phyloP scores from a whole-genome alignment of 2,329 filamentous ascomycete species.

The Fonsecaea pugnacius region DNA sequence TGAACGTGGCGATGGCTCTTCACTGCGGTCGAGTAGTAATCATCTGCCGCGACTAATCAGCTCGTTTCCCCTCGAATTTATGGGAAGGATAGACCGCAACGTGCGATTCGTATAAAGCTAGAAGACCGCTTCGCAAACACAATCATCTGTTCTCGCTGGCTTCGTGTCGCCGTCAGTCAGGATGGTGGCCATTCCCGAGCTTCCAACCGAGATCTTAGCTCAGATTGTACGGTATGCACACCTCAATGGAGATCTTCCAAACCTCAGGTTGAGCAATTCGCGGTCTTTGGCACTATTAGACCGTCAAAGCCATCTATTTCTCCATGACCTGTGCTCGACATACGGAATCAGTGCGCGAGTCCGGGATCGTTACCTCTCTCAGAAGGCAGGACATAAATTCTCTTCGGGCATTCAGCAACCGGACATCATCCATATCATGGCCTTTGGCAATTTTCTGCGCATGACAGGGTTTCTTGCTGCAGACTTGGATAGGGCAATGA shows the following conservation, averaged over 20 bases:
- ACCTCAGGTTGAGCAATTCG: conserved; percentile 13
- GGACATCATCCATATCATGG: conserved; percentile 14
- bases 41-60: conserved; percentile 2
- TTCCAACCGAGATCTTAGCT: conserved; percentile 23
- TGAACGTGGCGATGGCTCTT: not conserved
- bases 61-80: not conserved
- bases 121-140: not conserved
- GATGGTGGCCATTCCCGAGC: conserved; percentile 14
- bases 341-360: conserved; percentile 17
- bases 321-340: conserved; percentile 7
- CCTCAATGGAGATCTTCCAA: conserved; percentile 22
- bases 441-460: conserved; percentile 18
- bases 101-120: not conserved
- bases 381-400: not conserved
- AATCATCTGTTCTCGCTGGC: not conserved
- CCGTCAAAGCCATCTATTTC: conserved; percentile 6
- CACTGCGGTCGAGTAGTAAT: conserved; percentile 8
- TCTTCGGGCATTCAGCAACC: not conserved
- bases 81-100: not conserved
- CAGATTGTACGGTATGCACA: conserved; percentile 23
- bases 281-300: not conserved
- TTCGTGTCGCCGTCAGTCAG: not conserved
- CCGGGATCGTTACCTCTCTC: conserved; percentile 8
- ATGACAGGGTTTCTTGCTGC: conserved; percentile 12
- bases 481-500: conserved; percentile 10